Conservation (phyloP, 1,284 basidiomycete genomes). For the Moesziomyces parantarcticus region DNA sequence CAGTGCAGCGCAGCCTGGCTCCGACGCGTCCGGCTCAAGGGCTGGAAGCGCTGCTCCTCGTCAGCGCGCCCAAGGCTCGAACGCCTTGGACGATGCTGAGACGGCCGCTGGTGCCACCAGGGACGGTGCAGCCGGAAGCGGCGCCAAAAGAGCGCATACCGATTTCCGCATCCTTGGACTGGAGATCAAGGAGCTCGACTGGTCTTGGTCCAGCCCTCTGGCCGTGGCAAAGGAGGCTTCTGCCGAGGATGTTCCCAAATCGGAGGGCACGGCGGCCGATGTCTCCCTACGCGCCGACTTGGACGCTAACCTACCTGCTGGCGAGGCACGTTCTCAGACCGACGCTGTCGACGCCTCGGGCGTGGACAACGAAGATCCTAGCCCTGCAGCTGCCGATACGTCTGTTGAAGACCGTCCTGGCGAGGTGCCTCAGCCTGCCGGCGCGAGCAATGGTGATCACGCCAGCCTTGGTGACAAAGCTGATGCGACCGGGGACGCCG, state of each 20-base stretch:
- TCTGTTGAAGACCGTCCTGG: too few species aligned
- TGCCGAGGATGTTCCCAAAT: neutral
- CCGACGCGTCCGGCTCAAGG: neutral
- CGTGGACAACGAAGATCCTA: neutral
- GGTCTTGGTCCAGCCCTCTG: conserved; percentile 44
- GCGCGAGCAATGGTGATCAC: too few species aligned
- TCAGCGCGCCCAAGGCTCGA: conserved; percentile 3
- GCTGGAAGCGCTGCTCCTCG: conserved; percentile 1
- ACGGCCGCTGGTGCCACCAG: conserved; percentile 1
- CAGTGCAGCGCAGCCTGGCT: conserved; percentile 10
- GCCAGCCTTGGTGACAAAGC: too few species aligned
- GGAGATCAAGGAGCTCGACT: conserved; percentile 52
- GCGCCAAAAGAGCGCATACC: conserved; percentile 31
- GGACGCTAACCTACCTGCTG: too few species aligned
- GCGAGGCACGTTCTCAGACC: neutral
- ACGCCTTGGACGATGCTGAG: neutral
- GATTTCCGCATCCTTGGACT: conserved; percentile 54
- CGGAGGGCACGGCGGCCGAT: too few species aligned
- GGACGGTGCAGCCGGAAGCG: conserved; percentile 2
- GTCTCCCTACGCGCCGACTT: too few species aligned
- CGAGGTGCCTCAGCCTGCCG: too few species aligned
- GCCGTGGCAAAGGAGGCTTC: conserved; percentile 6
- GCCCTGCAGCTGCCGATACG: too few species aligned
- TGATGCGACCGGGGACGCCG: neutral
- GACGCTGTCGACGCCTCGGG: neutral